Evolutionary conservation across 148 eudicot genomes (phyloP).

Genomic region (Vaccinium macrocarpon): DNA sequence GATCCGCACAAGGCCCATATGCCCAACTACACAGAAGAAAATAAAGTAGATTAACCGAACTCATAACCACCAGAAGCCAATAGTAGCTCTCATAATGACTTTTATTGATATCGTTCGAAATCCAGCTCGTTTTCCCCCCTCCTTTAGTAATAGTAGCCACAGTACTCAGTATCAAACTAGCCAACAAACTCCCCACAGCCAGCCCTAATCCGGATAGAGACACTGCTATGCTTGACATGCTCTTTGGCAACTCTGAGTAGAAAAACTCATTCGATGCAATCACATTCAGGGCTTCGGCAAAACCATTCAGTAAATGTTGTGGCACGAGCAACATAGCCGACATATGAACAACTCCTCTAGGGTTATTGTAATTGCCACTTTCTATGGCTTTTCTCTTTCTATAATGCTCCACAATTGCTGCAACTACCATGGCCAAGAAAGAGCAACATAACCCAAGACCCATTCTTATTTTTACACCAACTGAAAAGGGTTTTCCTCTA

Average conservation of each 20-base stretch:
- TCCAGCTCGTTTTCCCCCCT: conserved; percentile 69
- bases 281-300: conserved; percentile 53
- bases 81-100: conserved; percentile 74
- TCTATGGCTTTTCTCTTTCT: conserved; percentile 47
- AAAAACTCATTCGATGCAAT: conserved; percentile 46
- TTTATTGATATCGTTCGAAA: conserved; percentile 59
- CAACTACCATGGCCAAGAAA: too few relatives aligned
- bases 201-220: conserved; percentile 49
- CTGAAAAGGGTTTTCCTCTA: conserved; percentile 43
- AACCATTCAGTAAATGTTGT: conserved; percentile 45
- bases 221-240: conserved; percentile 81
- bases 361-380: conserved; percentile 37
- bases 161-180: conserved; percentile 48
- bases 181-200: conserved; percentile 63
- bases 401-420: conserved; percentile 44
- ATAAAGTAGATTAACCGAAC: conserved; percentile 52
- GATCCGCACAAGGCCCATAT: conserved; percentile 63
- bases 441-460: conserved; percentile 61
- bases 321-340: conserved; percentile 76
- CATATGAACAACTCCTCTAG: conserved; percentile 43
- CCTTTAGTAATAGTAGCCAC: conserved; percentile 36
- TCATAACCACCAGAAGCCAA: conserved; percentile 64
- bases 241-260: conserved; percentile 76
- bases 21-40: conserved; percentile 59
- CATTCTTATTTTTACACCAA: conserved; percentile 64